Percentiles rank a stretch among this genome's conserved stretches.
Evolutionary conservation across 2,329 filamentous ascomycete genomes (phyloP).

Genomic region (Verticillium zaregamsianum): DNA sequence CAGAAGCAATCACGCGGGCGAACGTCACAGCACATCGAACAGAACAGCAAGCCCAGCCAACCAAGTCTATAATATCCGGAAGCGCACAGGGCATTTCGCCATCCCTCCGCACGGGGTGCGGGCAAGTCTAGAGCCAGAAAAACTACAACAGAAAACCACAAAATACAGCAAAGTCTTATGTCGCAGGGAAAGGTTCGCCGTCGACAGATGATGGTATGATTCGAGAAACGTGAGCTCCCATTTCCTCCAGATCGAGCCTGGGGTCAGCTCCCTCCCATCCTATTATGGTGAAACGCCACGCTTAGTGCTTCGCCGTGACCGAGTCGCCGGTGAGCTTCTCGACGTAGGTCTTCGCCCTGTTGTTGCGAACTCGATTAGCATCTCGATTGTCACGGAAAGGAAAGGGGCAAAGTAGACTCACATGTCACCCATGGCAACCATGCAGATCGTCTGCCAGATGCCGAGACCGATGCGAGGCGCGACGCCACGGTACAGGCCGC

Average conservation of each 20-base stretch:
- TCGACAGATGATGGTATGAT: not conserved
- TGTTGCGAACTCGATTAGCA: not conserved
- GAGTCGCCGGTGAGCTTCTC: constrained; percentile 61
- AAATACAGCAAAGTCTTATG: not conserved
- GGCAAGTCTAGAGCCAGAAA: not conserved
- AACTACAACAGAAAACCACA: not conserved
- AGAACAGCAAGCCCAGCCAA: not conserved
- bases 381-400: not conserved
- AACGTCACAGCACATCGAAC: not conserved
- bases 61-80: not conserved
- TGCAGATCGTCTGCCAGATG: constrained; percentile 99
- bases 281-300: not conserved
- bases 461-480: constrained; percentile 89
- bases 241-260: not conserved
- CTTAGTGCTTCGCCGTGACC: constrained; percentile 65
- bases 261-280: not conserved
- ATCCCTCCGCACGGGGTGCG: not conserved
- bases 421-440: constrained; percentile 99
- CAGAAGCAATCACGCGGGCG: no score
- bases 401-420: constrained; percentile 45
- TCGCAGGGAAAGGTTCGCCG: not conserved
- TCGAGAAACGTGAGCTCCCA: not conserved
- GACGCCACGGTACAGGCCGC: constrained; percentile 93
- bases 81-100: not conserved
- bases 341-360: constrained; percentile 62